These are phyloP conservation scores for Aspergillus caelatus DNA, from an alignment of 2,329 filamentous ascomycete species.

Conservation along the genomic window DNA sequence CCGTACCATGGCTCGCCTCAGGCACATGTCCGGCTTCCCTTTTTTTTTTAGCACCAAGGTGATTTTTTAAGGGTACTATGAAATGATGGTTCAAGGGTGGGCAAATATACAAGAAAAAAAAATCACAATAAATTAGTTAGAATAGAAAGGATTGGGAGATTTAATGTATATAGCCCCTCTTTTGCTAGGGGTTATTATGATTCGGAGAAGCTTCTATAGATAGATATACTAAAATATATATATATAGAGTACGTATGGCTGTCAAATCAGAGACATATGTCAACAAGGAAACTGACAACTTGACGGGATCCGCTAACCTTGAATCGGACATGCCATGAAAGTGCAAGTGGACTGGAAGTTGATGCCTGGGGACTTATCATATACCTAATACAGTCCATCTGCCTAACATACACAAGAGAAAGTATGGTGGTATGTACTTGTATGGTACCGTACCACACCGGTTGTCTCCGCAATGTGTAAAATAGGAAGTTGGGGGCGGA, in stretches of 20 bases:
- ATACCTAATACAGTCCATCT: not conserved
- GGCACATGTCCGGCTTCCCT: not conserved
- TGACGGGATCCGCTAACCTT: not conserved
- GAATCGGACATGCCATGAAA: not conserved
- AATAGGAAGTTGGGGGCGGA: not conserved
- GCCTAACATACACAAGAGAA: not conserved
- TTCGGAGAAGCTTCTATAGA: not conserved
- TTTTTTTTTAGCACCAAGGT: not conserved
- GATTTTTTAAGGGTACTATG: too few relatives aligned
- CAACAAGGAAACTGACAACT: not conserved
- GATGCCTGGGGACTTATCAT: not conserved
- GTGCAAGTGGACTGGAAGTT: too few relatives aligned
- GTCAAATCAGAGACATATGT: not conserved
- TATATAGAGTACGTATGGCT: not conserved
- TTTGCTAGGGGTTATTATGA: not conserved
- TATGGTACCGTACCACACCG: conserved; percentile 5
- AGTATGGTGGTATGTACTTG: not conserved
- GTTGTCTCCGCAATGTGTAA: not conserved
- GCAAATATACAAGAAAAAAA: not conserved
- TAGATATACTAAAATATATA: not conserved
- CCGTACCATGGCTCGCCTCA: conserved; percentile 12
- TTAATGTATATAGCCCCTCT: not conserved
- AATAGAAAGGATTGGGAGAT: not conserved
- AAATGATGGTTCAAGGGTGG: not conserved
- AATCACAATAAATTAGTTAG: not conserved